Base-by-base conservation (phyloP, 805 yeast genomes). In the Wickerhamiella spandovensis region DNA sequence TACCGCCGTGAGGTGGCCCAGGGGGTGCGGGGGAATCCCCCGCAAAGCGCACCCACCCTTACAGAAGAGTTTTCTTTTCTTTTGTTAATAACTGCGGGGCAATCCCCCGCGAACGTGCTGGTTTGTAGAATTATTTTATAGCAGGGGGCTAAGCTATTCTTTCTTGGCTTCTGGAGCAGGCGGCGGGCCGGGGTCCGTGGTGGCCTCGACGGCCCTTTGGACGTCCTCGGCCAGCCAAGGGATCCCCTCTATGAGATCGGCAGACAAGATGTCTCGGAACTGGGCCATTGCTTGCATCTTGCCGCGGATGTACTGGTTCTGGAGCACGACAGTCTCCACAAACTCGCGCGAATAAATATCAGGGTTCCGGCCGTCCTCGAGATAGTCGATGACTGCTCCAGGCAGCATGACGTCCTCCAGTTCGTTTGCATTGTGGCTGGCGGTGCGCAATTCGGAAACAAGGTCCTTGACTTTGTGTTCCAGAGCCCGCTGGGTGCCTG, bases 261-360 rank as follows among this genome's bases (percentile, higher is more conserved):
- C 77, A 0, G 87, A 86, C 53, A 92, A 66, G 0, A 76, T 72
- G 53, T 80, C 78, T 58, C 84, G 70, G 55, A 89, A 73, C 50
- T 76, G 48, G 10, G 62, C 67, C 67, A 84, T 73, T 1, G 88
- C 95, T 43, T 69, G 60, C 76, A 85, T 78, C 64, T 86, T 86
- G 3, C 96, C 97, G 60, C 87, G 77, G 49, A 92, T 72, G 56
- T 82, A 79, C 60, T 94, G 96, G 61, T 92, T 92, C 44, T 88
- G 80, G 58, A 86, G 81, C 39, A 88, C 81, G n/a, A 92, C 83
- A 35, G 90, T 85, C 63, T 92, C 98, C 15, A 90, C 86, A 67
- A 92, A 92, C 67, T 92, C 98, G 63, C 98, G 76, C 0, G 97
- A 88, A 66, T 92, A 92, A 39, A 92, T 88, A 62, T 92, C 97